phyloP scores from a whole-genome alignment of 2,329 filamentous ascomycete species.

The Neofusicoccum kwambonambiense region DNA sequence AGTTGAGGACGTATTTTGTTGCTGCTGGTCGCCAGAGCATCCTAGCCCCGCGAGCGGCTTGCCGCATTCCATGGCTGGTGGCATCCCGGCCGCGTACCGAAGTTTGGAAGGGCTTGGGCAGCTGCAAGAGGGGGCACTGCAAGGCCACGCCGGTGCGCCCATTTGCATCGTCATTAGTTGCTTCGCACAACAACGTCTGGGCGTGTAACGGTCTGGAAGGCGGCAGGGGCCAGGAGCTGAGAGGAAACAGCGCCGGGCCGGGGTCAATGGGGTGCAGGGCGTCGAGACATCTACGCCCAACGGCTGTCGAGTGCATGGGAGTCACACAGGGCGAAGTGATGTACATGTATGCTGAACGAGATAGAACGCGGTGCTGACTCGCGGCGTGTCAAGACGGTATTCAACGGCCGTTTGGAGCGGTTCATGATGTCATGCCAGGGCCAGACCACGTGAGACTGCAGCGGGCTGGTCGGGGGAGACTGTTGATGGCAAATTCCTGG shows the following conservation, averaged over 20 bases:
- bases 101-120: neutral
- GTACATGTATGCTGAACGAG: neutral
- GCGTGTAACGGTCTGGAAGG: slow-evolving; percentile 18
- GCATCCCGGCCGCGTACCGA: slow-evolving; percentile 2
- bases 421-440: slow-evolving; percentile 15
- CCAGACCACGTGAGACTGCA: slow-evolving; percentile 15
- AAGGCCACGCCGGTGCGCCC: slow-evolving; percentile 1
- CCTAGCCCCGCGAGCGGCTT: neutral
- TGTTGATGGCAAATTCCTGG: slow-evolving; percentile 6
- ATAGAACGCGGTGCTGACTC: neutral
- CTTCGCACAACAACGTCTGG: slow-evolving; percentile 17
- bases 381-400: neutral
- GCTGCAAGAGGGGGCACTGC: slow-evolving; percentile 4
- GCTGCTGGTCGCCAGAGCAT: neutral
- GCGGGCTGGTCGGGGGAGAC: neutral
- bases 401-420: slow-evolving; percentile 5
- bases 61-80: slow-evolving; percentile 1
- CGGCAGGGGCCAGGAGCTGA: slow-evolving; percentile 12
- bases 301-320: neutral
- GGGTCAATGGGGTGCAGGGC: neutral
- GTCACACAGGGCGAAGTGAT: slow-evolving; percentile 3
- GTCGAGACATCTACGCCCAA: neutral
- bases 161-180: neutral
- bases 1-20: neutral
- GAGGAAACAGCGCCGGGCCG: neutral